These are phyloP conservation scores for Suillus subaureus DNA, from an alignment of 768 basidiomycete species.

Conservation along the genomic window DNA sequence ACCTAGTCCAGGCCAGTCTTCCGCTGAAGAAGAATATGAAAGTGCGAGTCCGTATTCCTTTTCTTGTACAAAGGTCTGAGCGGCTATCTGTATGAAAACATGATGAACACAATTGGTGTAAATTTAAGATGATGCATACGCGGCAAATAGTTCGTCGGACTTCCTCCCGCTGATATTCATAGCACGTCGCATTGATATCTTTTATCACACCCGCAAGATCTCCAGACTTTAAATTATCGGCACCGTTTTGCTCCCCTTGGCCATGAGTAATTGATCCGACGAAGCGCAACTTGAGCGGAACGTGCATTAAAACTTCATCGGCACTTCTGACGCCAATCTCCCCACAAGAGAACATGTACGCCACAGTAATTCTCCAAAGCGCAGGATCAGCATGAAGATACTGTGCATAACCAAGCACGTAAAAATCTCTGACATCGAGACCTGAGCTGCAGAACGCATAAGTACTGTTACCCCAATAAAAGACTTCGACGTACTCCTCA, in stretches of 20 bases:
- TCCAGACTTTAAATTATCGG: constrained; percentile 38
- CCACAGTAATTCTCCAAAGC: constrained; percentile 86
- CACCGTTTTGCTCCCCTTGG: constrained; percentile 33
- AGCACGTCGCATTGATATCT: constrained; percentile 69
- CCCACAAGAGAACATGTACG: constrained; percentile 88
- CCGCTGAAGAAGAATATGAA: constrained; percentile 81
- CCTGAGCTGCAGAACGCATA: constrained; percentile 49
- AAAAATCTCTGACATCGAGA: constrained; percentile 71
- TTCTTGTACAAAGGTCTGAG: constrained; percentile 63
- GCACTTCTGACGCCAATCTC: constrained; percentile 70
- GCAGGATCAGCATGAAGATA: constrained; percentile 81
- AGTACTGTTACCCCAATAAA: constrained; percentile 7
- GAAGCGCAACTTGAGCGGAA: constrained; percentile 62
- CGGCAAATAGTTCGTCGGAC: constrained; percentile 77
- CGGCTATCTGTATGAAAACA: constrained; percentile 57
- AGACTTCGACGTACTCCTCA: constrained; percentile 53
- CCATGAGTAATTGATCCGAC: constrained; percentile 30
- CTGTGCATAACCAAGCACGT: constrained; percentile 82
- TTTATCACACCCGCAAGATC: constrained; percentile 66
- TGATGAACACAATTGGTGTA: constrained; percentile 3
- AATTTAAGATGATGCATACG: constrained; percentile 41
- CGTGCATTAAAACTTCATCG: constrained; percentile 72
- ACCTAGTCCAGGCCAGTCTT: constrained; percentile 80
- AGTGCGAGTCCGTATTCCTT: constrained; percentile 82
- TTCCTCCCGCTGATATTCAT: constrained; percentile 72